phyloP scores from a whole-genome alignment of 257 asterid genomes.

The Lavandula angustifolia region DNA sequence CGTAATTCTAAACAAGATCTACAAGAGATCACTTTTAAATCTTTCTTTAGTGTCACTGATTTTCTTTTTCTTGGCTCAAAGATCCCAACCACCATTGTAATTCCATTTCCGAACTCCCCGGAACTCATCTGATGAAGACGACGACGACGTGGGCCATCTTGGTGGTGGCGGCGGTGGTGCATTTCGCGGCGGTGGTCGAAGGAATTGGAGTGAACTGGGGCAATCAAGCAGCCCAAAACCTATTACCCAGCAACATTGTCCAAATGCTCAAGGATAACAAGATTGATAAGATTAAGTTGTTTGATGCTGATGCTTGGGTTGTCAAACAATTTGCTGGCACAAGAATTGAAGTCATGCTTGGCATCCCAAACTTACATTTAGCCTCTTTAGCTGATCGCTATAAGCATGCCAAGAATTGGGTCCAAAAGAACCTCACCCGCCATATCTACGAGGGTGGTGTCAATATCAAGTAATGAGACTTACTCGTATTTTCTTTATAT shows the following conservation, averaged over 20 bases:
- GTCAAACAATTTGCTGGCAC: slow-evolving; percentile 57
- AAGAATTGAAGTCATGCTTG: slow-evolving; percentile 82
- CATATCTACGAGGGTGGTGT: slow-evolving; percentile 65
- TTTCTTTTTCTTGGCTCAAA: no score
- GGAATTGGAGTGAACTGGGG: slow-evolving; percentile 86
- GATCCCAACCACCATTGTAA: no score
- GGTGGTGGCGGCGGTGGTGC: not conserved
- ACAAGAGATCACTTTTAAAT: no score
- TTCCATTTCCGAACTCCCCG: no score
- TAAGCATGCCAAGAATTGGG: slow-evolving; percentile 63
- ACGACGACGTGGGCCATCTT: slow-evolving; percentile 4
- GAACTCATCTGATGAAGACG: not conserved
- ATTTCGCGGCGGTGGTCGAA: slow-evolving; percentile 22
- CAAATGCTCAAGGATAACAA: slow-evolving; percentile 70
- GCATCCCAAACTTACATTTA: slow-evolving; percentile 70
- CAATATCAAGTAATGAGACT: slow-evolving; percentile 49
- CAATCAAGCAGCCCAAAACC: slow-evolving; percentile 59
- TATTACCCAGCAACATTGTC: slow-evolving; percentile 42
- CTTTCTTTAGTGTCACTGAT: no score
- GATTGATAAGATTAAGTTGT: slow-evolving; percentile 54
- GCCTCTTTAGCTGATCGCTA: slow-evolving; percentile 40
- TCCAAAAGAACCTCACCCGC: slow-evolving; percentile 54
- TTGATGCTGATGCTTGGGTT: slow-evolving; percentile 64
- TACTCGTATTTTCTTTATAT: no score
- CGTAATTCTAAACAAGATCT: no score